Evolutionary conservation across 139 green algal genomes (phyloP).

Genomic region (Mesotaenium endlicherianum): DNA sequence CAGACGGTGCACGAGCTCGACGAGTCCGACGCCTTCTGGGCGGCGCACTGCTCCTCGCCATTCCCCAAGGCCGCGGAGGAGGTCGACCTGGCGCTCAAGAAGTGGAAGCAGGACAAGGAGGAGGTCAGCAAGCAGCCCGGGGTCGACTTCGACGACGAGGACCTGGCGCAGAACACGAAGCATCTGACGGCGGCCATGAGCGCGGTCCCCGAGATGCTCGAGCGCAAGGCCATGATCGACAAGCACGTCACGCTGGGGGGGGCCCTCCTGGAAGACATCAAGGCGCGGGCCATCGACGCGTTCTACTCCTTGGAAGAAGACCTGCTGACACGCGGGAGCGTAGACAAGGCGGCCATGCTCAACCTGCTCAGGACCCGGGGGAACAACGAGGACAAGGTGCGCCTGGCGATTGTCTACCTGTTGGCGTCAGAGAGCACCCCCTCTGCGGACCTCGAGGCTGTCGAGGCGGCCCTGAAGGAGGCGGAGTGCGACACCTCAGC

Average conservation of each 20-base stretch:
- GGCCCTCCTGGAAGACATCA: slow-evolving; percentile 84
- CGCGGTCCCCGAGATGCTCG: slow-evolving; percentile 61
- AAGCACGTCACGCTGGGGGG: slow-evolving; percentile 98
- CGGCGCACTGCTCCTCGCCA: slow-evolving; percentile 42
- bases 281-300: slow-evolving; percentile 70
- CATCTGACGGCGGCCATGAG: slow-evolving; percentile 56
- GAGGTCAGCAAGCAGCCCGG: slow-evolving; percentile 82
- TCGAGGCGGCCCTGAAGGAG: slow-evolving; percentile 61
- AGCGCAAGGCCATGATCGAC: slow-evolving; percentile 88
- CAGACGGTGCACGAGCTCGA: slow-evolving; percentile 77
- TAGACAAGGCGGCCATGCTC: slow-evolving; percentile 22
- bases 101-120: slow-evolving; percentile 87
- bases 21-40: slow-evolving; percentile 64
- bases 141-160: slow-evolving; percentile 50
- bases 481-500: slow-evolving; percentile 72
- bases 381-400: slow-evolving; percentile 80
- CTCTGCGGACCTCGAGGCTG: slow-evolving; percentile 43
- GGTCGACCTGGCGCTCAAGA: slow-evolving; percentile 50
- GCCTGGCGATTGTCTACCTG: slow-evolving; percentile 84
- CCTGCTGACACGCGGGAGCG: slow-evolving; percentile 69
- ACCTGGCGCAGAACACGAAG: slow-evolving; percentile 53
- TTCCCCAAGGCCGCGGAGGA: slow-evolving; percentile 67
- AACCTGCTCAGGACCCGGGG: slow-evolving; percentile 39
- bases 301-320: slow-evolving; percentile 85
- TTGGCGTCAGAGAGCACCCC: slow-evolving; percentile 62